phyloP scores from a whole-genome alignment of 1,284 basidiomycete genomes.

The Malassezia cuniculi region DNA sequence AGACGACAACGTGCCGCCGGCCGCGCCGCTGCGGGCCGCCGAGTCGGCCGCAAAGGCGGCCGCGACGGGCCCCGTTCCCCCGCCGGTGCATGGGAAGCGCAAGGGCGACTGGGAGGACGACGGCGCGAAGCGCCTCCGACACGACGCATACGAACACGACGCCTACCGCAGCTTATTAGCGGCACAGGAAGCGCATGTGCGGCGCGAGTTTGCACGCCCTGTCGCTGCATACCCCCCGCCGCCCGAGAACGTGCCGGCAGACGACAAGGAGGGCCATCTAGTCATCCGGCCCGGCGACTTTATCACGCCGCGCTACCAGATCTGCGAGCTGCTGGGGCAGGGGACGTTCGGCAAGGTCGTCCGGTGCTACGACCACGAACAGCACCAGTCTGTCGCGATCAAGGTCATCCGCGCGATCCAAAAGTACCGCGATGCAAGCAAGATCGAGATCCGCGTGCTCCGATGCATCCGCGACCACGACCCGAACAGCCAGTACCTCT shows the following conservation, averaged over 20 bases:
- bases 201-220: too few relatives aligned
- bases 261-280: constrained; percentile 47
- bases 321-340: constrained; percentile 78
- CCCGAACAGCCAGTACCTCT: constrained; percentile 81
- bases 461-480: constrained; percentile 81
- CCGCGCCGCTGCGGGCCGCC: neutral
- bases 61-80: neutral
- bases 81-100: constrained; percentile 5
- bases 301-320: constrained; percentile 49
- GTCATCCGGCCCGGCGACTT: constrained; percentile 43
- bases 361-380: constrained; percentile 68
- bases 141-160: too few relatives aligned
- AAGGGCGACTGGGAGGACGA: too few relatives aligned
- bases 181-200: too few relatives aligned
- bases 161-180: too few relatives aligned
- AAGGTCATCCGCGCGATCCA: constrained; percentile 66
- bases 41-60: constrained; percentile 6
- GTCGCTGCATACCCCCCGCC: too few relatives aligned
- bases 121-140: constrained; percentile 10
- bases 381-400: constrained; percentile 67
- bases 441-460: constrained; percentile 92
- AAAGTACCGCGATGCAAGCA: constrained; percentile 80
- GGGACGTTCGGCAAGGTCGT: constrained; percentile 99
- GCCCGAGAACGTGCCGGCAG: constrained; percentile 27
- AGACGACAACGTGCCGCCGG: constrained; percentile 4